phyloP scores from a whole-genome alignment of 768 basidiomycete genomes.

The Psilocybe sp. region DNA sequence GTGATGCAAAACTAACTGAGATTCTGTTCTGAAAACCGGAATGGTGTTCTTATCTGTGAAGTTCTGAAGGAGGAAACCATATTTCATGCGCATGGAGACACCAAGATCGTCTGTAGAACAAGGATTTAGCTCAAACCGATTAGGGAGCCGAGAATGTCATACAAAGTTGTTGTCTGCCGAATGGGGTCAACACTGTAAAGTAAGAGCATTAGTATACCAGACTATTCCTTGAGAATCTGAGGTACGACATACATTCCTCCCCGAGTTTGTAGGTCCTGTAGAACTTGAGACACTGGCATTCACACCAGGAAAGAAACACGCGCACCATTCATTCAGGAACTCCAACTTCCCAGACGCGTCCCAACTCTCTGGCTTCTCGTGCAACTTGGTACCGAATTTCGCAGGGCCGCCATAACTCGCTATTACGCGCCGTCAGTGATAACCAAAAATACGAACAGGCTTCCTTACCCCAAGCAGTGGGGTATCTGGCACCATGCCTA shows the following conservation, averaged over 20 bases:
- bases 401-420: constrained; percentile 63
- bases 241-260: constrained; percentile 57
- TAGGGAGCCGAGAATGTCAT: constrained; percentile 20
- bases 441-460: background rate
- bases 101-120: constrained; percentile 55
- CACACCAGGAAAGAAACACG: background rate
- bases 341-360: constrained; percentile 59
- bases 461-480: constrained; percentile 60
- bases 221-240: background rate
- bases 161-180: constrained; percentile 87
- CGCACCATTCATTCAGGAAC: constrained; percentile 84
- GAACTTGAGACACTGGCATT: background rate
- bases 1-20: constrained; percentile 45
- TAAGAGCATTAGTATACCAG: background rate
- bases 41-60: constrained; percentile 58
- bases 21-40: constrained; percentile 80
- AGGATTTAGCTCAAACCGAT: background rate
- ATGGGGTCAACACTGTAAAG: constrained; percentile 74
- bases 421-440: constrained; percentile 19
- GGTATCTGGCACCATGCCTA: constrained; percentile 77
- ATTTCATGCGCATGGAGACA: constrained; percentile 71
- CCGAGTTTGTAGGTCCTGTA: constrained; percentile 87
- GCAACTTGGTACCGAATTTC: constrained; percentile 52
- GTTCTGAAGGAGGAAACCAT: constrained; percentile 71
- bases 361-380: constrained; percentile 55